These are phyloP conservation scores for Westerdykella aurantiaca DNA, from an alignment of 2,329 filamentous ascomycete species.

Conservation along the genomic window DNA sequence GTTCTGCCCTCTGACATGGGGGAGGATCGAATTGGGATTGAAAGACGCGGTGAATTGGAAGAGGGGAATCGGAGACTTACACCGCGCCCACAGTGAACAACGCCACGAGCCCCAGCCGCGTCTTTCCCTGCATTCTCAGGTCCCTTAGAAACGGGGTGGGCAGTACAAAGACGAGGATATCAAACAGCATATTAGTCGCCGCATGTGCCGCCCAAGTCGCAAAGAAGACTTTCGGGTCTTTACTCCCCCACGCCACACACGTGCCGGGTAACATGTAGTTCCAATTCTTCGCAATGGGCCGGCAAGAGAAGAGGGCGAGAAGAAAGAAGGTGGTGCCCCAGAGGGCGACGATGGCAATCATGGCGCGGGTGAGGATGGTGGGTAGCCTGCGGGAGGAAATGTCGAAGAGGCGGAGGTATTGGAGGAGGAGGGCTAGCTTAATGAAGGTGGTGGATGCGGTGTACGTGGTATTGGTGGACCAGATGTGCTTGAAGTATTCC, in stretches of 20 bases:
- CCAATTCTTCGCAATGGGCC: slow-evolving; percentile 30
- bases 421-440: slow-evolving; percentile 35
- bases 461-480: slow-evolving; percentile 27
- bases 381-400: slow-evolving; percentile 13
- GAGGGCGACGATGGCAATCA: slow-evolving; percentile 17
- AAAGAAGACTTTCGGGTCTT: slow-evolving; percentile 23
- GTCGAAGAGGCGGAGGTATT: slow-evolving; percentile 34
- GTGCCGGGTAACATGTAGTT: slow-evolving; percentile 12
- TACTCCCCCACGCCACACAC: slow-evolving; percentile 35
- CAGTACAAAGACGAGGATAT: slow-evolving; percentile 25
- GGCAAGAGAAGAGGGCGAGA: slow-evolving; percentile 28
- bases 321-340: slow-evolving; percentile 31
- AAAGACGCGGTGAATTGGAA: background rate
- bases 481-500: slow-evolving; percentile 32
- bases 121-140: slow-evolving; percentile 26
- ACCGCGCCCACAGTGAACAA: slow-evolving; percentile 30
- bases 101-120: slow-evolving; percentile 22
- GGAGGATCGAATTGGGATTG: background rate
- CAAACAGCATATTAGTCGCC: slow-evolving; percentile 29
- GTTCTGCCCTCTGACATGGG: no score
- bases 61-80: slow-evolving; percentile 18
- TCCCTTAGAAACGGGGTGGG: slow-evolving; percentile 30
- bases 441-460: slow-evolving; percentile 29
- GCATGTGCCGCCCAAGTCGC: slow-evolving; percentile 24
- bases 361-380: slow-evolving; percentile 11